Conservation (phyloP, 345 rosid genomes). For the Rhizophora apiculata region DNA sequence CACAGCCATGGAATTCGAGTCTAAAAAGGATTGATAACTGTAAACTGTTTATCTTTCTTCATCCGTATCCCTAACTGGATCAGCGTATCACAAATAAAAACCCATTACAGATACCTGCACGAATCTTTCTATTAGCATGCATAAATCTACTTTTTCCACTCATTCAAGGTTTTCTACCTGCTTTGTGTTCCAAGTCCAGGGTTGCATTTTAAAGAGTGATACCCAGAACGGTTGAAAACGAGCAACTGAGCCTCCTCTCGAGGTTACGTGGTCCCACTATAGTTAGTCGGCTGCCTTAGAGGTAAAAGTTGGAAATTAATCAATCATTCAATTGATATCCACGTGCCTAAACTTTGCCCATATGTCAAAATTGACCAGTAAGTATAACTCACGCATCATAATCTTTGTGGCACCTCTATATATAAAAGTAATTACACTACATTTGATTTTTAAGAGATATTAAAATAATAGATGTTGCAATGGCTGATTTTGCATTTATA, state of each 20-base stretch:
- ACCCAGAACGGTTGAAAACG: too few relatives aligned
- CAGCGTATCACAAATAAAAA: slow-evolving; percentile 1
- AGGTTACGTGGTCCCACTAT: not conserved
- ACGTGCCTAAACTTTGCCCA: not conserved
- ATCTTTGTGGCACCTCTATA: too few relatives aligned
- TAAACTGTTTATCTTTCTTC: not conserved
- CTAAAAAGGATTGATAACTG: not conserved
- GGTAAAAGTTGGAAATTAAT: slow-evolving; percentile 12
- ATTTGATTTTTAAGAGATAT: too few relatives aligned
- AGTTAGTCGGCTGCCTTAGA: slow-evolving; percentile 15
- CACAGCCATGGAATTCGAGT: slow-evolving; percentile 4
- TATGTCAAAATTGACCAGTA: not conserved
- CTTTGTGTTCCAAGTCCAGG: not conserved
- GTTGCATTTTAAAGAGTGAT: not conserved
- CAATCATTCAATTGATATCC: slow-evolving; percentile 6
- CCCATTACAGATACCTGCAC: not conserved
- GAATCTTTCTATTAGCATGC: not conserved
- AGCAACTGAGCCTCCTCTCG: too few relatives aligned
- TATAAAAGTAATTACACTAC: too few relatives aligned
- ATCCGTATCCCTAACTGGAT: not conserved
- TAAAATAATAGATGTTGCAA: too few relatives aligned
- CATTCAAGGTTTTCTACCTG: slow-evolving; percentile 6
- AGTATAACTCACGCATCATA: not conserved
- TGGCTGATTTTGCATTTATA: not conserved
- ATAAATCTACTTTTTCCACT: slow-evolving; percentile 1